Base-by-base conservation (phyloP, 352 stramenopile genomes). In the Phytopythium kandeliae region DNA sequence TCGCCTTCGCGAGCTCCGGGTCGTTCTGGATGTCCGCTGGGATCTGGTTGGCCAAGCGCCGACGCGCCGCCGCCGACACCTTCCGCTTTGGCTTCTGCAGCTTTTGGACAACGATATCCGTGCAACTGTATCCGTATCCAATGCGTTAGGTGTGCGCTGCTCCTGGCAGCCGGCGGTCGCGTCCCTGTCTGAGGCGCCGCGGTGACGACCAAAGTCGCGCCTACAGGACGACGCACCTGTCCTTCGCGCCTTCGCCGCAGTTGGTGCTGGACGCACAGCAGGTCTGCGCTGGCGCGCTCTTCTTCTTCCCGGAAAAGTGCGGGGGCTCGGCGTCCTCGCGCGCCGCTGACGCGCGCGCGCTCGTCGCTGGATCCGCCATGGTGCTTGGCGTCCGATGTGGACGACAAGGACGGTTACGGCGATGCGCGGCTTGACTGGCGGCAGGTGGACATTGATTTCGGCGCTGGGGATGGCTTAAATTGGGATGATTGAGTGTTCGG, bases 1-100 rank as follows among this genome's bases (percentile, higher is more conserved):
- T 98, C 19, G 92, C 90, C 36, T 91, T 85, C 30, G 89, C 85
- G 26, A 98, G 74, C 59, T 86, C 77, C 1, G 71, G 63, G 55
- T 97, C 75, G 41, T 92, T 92, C 49, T 78, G 67, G 48, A 98
- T 97, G n/a, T 90, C 74, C 15, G 95, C 85, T 5, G 90, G 92
- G 57, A 96, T 95, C 60, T 93, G 85, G 57, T 92, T 95, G 31
- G 77, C 77, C 72, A 93, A 89, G 46, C 79, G 76, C 8, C 82
- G 78, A 51, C 74, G 85, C 10, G 74, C 34, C 5, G 67, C 68
- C 1, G 76, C 65, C 17, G 77, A 87, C 25, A 70, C 55, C 51
- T 93, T 93, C 31, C 71, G 74, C 52, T 85, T 85, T 2, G 63
- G 55, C 47, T 86, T 82, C 33, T 52, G 57, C 22, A 68, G 54